Percentiles rank a stretch among this genome's conserved stretches.
These are phyloP conservation scores for Ustilago hordei DNA, from an alignment of 1,284 basidiomycete species.

Conservation along the genomic window DNA sequence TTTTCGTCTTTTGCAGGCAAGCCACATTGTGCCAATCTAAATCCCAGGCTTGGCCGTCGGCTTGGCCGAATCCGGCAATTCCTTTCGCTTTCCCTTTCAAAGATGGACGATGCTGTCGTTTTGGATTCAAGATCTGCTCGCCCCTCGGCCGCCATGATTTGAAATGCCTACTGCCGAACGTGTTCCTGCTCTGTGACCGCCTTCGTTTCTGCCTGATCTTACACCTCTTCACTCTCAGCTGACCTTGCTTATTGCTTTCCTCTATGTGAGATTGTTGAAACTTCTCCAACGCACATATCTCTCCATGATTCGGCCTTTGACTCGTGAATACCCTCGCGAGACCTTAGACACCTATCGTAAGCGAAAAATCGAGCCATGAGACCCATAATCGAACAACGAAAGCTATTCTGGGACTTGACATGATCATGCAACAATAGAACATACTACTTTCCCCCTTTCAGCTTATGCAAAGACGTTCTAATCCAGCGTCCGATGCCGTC, in stretches of 20 bases:
- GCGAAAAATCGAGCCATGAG: background rate
- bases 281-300: background rate
- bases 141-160: constrained; percentile 9
- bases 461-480: background rate
- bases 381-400: background rate
- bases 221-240: background rate
- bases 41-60: constrained; percentile 2
- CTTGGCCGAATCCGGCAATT: constrained; percentile 3
- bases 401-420: background rate
- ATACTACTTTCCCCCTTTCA: background rate
- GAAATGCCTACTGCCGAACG: background rate
- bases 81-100: background rate
- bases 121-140: constrained; percentile 10
- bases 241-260: background rate
- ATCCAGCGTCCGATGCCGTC: background rate
- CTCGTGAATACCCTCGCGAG: background rate
- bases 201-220: background rate
- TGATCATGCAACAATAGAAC: background rate
- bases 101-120: background rate
- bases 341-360: background rate
- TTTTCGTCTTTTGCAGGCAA: background rate
- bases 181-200: background rate
- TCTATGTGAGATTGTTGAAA: background rate
- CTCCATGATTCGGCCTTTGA: background rate
- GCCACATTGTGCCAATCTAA: constrained; percentile 2